Evolutionary conservation across 2,329 filamentous ascomycete genomes (phyloP), one percentile per base, ranked within the genome.

Genomic region (Trichoderma polysporum): DNA sequence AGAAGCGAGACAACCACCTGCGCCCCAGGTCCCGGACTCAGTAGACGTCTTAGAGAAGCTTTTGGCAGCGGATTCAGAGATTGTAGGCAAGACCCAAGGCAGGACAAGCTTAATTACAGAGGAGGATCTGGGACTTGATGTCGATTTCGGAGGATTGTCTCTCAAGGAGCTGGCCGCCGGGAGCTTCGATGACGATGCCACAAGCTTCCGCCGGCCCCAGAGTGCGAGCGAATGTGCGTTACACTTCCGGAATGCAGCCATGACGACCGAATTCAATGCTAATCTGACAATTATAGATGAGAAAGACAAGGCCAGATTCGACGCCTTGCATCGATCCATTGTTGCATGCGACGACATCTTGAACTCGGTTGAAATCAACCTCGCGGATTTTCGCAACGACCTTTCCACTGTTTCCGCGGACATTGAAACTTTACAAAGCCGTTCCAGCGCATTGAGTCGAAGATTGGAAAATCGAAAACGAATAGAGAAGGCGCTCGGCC

Each of bases 321-420:
- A 97, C 77, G 93, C 96, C 66, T 84, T 99, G 49, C 95, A 98
- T 79, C 88, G 86, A 73, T 96, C 94, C 4, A 98, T 99, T 73
- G 79, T 84, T 76, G 91, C 92, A 59, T 99, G 94, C 80, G 95
- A 99, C 78, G 91, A 97, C 76, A 92, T 98, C 59, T 85, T 98
- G 53, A 91, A 90, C 78, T 97, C 94, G 0, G 95, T 99, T 64
- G 94, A 99, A 80, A 89, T 88, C 35, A 98, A 97, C 76, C 84
- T 99, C 62, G 91, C 91, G 41, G 94, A 90, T 77, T 99, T 99
- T 76, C 93, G 96, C 76, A 91, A 93, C 68, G 96, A 99, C 77
- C 86, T 99, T 12, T 94, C 93, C 9, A 87, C 89, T 15, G 95
- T 99, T 13, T 97, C 95, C 1, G 90, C 93, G 7, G 95, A 99